Evolutionary conservation across 495 filamentous ascomycete genomes (phyloP).

Genomic region (Penicillium samsonianum): DNA sequence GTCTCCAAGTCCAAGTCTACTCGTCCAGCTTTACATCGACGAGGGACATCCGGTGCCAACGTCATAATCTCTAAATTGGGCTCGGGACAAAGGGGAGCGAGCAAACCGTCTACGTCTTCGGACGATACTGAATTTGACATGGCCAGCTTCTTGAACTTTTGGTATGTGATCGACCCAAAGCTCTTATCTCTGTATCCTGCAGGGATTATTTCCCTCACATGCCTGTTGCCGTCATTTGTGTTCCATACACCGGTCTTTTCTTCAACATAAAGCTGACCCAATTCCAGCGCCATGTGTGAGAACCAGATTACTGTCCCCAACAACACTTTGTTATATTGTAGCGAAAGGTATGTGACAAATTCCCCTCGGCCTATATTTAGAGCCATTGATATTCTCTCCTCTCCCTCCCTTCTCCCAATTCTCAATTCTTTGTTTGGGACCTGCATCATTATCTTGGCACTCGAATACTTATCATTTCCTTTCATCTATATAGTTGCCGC

Average conservation of each 20-base stretch:
- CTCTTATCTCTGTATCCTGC: slow-evolving; percentile 29
- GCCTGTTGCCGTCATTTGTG: slow-evolving; percentile 25
- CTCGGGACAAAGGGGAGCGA: slow-evolving; percentile 31
- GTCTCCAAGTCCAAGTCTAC: slow-evolving; percentile 34
- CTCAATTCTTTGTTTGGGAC: slow-evolving; percentile 5
- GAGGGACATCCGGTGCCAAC: slow-evolving; percentile 37
- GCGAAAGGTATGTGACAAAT: slow-evolving; percentile 49
- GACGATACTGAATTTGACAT: slow-evolving; percentile 55
- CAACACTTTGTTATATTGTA: slow-evolving; percentile 59
- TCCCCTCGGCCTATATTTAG: not conserved
- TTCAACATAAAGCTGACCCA: slow-evolving; percentile 29
- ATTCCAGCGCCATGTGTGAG: slow-evolving; percentile 60
- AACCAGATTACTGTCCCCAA: slow-evolving; percentile 67
- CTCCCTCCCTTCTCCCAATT: slow-evolving; percentile 14
- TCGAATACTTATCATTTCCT: slow-evolving; percentile 13
- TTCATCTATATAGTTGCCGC: slow-evolving; percentile 48
- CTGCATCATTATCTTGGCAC: slow-evolving; percentile 12
- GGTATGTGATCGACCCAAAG: slow-evolving; percentile 45
- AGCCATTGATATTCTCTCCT: not conserved
- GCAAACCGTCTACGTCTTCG: slow-evolving; percentile 11
- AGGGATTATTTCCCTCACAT: slow-evolving; percentile 26
- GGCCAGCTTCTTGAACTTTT: slow-evolving; percentile 67
- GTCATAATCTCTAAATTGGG: slow-evolving; percentile 45
- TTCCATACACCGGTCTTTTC: slow-evolving; percentile 17
- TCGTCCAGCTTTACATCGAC: slow-evolving; percentile 40